Base-by-base conservation (phyloP, 495 filamentous ascomycete genomes). In the Friedmanniomyces endolithicus region DNA sequence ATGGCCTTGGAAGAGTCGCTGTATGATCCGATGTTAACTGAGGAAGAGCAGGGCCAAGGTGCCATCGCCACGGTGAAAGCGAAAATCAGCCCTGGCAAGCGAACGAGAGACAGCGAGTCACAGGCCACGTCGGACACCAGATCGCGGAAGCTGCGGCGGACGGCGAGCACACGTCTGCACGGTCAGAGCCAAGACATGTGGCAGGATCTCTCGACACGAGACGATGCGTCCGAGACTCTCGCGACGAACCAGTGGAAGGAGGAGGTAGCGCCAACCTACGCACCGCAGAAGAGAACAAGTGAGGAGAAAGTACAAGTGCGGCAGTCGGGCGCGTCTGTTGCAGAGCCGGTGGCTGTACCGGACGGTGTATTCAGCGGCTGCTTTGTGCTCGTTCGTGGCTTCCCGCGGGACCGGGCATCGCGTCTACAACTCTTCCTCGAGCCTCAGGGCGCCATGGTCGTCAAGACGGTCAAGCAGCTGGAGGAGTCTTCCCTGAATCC, bases 1-100 rank as follows among this genome's bases (percentile, higher is more conserved):
- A 90, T 98, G 88, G 83, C 86, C 2, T 73, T 98, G 22, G 85
- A 95, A 29, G 94, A 95, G 63, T 73, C 73, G 11, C 78, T 78
- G 54, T 98, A 94, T 66, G 81, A 92, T 65, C 89, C 87, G 1
- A 67, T 71, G 31, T 56, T 89, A 11, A 80, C 87, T 7, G 45
- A 58, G 11, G 80, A 84, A 58, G 72, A 87, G 63, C 81, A 87
- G 62, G 92, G 92, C 0, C 71, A 72, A 8, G 86, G 82, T 6
- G 90, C 92, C 48, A 94, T 58, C 61, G 60, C n/a, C 48, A 47
- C 50, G 61, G 59, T 40, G 31, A 19, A 43, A 55, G 17, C 49
- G 6, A 25, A 48, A 16, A 45, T 37, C 7, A 57, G 53, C 17
- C 43, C 56, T 23, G 61, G 61, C 3, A 83, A 81, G 64, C 76